Evolutionary conservation across 345 rosid genomes (phyloP).

Genomic region (Pistacia atlantica): DNA sequence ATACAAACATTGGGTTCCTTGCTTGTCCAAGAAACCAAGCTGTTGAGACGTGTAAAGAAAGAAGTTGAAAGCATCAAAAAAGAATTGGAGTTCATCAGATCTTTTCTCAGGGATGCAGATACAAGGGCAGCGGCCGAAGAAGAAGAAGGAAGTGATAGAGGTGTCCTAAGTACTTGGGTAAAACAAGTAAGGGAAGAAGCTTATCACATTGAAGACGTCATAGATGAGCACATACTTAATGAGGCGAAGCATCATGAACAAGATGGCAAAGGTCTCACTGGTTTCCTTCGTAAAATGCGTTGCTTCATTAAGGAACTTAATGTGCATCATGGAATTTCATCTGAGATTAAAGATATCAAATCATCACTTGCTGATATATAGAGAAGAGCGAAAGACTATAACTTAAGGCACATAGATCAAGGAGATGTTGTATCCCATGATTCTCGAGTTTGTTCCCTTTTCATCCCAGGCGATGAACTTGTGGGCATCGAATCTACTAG

Average conservation of each 20-base stretch:
- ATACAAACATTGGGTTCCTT: not conserved
- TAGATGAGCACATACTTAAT: slow-evolving; percentile 19
- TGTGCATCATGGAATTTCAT: slow-evolving; percentile 1
- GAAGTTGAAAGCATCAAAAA: slow-evolving; percentile 11
- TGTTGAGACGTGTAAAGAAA: slow-evolving; percentile 1
- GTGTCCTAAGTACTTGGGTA: not conserved
- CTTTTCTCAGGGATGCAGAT: slow-evolving; percentile 23
- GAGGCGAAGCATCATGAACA: not conserved
- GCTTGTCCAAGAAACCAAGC: slow-evolving; percentile 3
- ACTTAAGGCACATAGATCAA: not conserved
- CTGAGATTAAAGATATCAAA: slow-evolving; percentile 19
- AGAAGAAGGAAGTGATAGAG: not conserved
- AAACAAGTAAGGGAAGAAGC: too few relatives aligned
- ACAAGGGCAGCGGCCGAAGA: not conserved
- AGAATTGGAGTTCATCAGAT: slow-evolving; percentile 14
- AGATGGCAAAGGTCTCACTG: not conserved
- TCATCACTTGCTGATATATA: not conserved
- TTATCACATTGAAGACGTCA: slow-evolving; percentile 10
- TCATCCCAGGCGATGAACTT: slow-evolving; percentile 16
- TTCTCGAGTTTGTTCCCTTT: slow-evolving; percentile 18
- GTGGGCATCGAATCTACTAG: slow-evolving; percentile 16
- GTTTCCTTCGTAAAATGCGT: not conserved
- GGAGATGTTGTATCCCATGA: not conserved
- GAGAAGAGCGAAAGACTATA: slow-evolving; percentile 15
- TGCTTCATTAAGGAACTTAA: not conserved